Conservation (phyloP, 2,329 filamentous ascomycete species). For the Calonectria naviculata region DNA sequence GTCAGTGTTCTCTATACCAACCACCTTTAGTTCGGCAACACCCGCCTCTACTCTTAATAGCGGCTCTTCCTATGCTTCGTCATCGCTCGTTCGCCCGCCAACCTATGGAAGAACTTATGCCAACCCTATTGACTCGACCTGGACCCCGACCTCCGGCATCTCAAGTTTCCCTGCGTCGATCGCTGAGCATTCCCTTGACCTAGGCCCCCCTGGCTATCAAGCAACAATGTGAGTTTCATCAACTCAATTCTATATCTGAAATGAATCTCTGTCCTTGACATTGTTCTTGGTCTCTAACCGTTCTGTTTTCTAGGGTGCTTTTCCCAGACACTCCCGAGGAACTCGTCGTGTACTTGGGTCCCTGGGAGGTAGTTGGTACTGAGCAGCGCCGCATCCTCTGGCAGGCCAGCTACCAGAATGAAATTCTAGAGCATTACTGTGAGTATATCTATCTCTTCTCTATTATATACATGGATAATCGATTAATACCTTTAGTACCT, state of each 20-base stretch:
- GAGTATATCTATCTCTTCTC: conserved; percentile 34
- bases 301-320: conserved; percentile 52
- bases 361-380: conserved; percentile 61
- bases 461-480: conserved; percentile 17
- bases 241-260: not conserved
- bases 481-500: conserved; percentile 51
- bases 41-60: too few species aligned
- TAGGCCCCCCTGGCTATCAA: conserved; percentile 64
- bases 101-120: conserved; percentile 54
- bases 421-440: conserved; percentile 64
- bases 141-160: conserved; percentile 56
- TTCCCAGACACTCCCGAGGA: conserved; percentile 62
- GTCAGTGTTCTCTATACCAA: too few species aligned
- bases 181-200: conserved; percentile 55
- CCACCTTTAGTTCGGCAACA: too few species aligned
- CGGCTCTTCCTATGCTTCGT: conserved; percentile 61
- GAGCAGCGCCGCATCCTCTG: conserved; percentile 62
- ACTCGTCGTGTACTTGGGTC: conserved; percentile 62
- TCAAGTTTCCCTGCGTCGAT: conserved; percentile 58
- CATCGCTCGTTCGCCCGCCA: conserved; percentile 54
- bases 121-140: conserved; percentile 57
- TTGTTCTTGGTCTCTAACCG: conserved; percentile 34
- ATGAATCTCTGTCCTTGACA: not conserved
- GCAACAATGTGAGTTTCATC: conserved; percentile 59
- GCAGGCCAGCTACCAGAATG: conserved; percentile 64